These are phyloP conservation scores for Lactarius trivialis DNA, from an alignment of 768 basidiomycete species.

Conservation along the genomic window DNA sequence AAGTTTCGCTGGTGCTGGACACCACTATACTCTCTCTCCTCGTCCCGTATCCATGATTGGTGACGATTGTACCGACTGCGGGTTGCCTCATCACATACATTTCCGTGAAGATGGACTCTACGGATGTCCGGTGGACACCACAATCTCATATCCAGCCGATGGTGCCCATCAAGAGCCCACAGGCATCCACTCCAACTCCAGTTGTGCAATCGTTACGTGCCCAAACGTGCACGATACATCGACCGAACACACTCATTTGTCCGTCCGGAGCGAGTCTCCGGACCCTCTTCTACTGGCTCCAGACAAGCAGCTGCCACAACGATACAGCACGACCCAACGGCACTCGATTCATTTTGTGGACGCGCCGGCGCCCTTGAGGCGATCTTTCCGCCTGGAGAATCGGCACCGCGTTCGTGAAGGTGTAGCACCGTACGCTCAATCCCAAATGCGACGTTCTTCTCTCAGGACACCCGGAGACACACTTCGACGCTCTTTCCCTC, in stretches of 20 bases:
- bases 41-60: slow-evolving; percentile 2
- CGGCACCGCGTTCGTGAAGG: background rate
- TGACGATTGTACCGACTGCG: slow-evolving; percentile 13
- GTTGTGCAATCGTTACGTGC: background rate
- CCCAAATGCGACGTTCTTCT: slow-evolving; percentile 1
- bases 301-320: slow-evolving; percentile 2
- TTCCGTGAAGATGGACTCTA: slow-evolving; percentile 13
- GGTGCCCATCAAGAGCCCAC: background rate
- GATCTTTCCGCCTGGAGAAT: slow-evolving; percentile 1
- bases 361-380: slow-evolving; percentile 1
- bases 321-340: background rate
- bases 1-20: slow-evolving; percentile 4
- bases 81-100: slow-evolving; percentile 1
- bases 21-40: background rate
- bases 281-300: slow-evolving; percentile 9
- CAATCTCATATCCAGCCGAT: background rate
- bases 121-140: background rate
- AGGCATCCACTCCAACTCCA: background rate
- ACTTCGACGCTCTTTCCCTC: background rate
- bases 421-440: background rate
- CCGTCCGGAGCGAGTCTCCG: background rate
- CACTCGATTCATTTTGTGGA: background rate
- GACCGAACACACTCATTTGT: background rate
- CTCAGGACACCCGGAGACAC: background rate
- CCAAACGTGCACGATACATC: background rate